phyloP scores from a whole-genome alignment of 2,329 filamentous ascomycete genomes.

The Paramyrothecium roridum region DNA sequence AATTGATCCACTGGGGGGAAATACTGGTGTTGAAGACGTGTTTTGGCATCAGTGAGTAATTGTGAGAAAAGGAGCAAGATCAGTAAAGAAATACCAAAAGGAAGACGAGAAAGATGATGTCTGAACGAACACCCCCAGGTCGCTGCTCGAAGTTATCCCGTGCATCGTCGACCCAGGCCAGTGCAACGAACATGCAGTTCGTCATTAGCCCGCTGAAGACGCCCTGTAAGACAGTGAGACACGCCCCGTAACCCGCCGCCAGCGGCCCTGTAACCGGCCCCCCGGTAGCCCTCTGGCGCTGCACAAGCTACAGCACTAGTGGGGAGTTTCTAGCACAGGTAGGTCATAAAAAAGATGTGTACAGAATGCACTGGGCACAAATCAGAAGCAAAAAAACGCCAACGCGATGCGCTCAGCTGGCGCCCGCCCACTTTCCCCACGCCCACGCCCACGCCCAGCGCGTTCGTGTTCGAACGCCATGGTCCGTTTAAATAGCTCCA shows the following conservation, averaged over 20 bases:
- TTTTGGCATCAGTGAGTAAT: not conserved
- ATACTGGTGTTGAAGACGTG: not conserved
- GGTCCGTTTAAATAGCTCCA: slow-evolving; percentile 16
- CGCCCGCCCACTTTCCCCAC: no score
- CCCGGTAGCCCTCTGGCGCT: not conserved
- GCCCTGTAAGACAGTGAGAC: not conserved
- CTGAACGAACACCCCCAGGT: no score
- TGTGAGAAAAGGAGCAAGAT: not conserved
- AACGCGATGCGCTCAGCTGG: slow-evolving; percentile 10
- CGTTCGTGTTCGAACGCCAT: slow-evolving; percentile 11
- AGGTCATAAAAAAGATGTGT: not conserved
- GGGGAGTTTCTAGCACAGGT: no score
- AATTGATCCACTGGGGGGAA: not conserved
- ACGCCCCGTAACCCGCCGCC: not conserved
- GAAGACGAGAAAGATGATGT: not conserved
- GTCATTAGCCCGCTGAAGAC: not conserved
- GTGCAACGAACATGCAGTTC: not conserved
- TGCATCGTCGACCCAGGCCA: not conserved
- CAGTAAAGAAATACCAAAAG: not conserved
- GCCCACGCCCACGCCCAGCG: slow-evolving; percentile 3
- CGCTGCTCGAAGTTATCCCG: not conserved
- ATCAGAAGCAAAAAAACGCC: slow-evolving; percentile 4
- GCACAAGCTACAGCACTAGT: not conserved
- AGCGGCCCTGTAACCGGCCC: not conserved
- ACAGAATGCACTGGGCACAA: no score